Evolutionary conservation across 2,329 filamentous ascomycete species (phyloP).

Genomic region (Ophiostoma novo-ulmi): DNA sequence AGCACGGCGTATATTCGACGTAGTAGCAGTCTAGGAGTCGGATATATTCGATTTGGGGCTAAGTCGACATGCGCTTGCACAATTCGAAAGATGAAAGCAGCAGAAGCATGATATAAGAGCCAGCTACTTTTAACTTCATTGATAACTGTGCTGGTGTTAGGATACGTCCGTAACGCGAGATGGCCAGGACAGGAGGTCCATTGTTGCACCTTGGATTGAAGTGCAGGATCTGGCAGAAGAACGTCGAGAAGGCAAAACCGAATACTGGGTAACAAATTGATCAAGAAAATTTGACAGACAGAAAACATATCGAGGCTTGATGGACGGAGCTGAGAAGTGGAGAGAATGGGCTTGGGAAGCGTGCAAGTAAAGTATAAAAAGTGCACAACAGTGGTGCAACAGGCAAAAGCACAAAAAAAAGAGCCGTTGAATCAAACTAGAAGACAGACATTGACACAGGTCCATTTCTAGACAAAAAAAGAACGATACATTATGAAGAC

Average conservation of each 20-base stretch:
- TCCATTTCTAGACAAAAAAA: no score
- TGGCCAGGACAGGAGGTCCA: not conserved
- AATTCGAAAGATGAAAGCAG: not conserved
- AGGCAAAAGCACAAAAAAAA: not conserved
- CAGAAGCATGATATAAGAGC: not conserved
- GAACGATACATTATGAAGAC: no score
- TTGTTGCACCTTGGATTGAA: not conserved
- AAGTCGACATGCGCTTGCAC: not conserved
- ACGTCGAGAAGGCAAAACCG: not conserved
- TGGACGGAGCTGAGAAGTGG: not conserved
- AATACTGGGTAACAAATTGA: not conserved
- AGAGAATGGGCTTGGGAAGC: not conserved
- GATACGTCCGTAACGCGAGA: conserved; percentile 5
- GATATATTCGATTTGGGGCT: not conserved
- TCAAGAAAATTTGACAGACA: not conserved
- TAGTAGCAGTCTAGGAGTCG: not conserved
- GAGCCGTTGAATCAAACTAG: not conserved
- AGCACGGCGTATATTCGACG: not conserved
- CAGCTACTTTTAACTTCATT: not conserved
- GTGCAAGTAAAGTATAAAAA: not conserved
- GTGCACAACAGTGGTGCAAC: not conserved
- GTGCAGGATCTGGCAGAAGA: conserved; percentile 10
- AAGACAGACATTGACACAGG: no score
- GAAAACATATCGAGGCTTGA: not conserved
- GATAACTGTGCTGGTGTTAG: not conserved